These are phyloP conservation scores for Talaromyces piceae DNA, from an alignment of 2,329 filamentous ascomycete genomes.

Conservation along the genomic window DNA sequence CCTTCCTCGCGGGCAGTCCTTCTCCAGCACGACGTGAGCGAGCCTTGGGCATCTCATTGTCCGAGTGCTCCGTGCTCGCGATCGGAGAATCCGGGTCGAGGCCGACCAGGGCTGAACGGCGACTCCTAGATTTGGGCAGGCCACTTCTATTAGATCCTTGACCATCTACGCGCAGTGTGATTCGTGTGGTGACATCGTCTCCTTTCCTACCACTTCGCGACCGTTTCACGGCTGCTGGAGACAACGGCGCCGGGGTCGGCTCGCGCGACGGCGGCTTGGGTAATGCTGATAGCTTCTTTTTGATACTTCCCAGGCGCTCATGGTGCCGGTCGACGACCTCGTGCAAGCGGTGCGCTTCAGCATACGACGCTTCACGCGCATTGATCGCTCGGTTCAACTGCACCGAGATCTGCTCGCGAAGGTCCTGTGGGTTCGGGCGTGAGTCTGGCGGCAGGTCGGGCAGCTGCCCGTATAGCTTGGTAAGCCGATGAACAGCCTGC, in stretches of 20 bases:
- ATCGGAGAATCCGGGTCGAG: constrained; percentile 40
- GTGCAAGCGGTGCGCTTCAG: constrained; percentile 50
- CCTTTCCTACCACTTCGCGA: constrained; percentile 33
- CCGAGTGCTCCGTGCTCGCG: constrained; percentile 40
- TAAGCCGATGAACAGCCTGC: constrained; percentile 35
- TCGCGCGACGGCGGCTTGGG: constrained; percentile 55
- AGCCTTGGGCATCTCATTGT: constrained; percentile 24
- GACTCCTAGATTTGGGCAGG: constrained; percentile 29
- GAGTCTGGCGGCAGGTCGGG: constrained; percentile 42
- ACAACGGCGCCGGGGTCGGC: constrained; percentile 33
- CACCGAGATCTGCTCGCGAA: constrained; percentile 51
- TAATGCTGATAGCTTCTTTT: constrained; percentile 54
- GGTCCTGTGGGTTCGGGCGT: constrained; percentile 43
- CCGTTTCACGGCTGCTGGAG: constrained; percentile 26
- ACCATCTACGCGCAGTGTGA: constrained; percentile 37
- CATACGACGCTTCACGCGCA: constrained; percentile 49
- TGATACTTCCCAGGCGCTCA: constrained; percentile 52
- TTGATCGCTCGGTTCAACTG: constrained; percentile 49
- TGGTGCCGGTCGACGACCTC: constrained; percentile 52
- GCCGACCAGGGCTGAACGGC: constrained; percentile 27
- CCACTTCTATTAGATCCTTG: constrained; percentile 16
- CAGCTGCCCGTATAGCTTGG: constrained; percentile 40
- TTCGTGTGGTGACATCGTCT: constrained; percentile 28
- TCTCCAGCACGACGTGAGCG: constrained; percentile 8
- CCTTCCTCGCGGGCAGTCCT: constrained; percentile 27